Base-by-base conservation (phyloP, 2,329 filamentous ascomycete genomes). In the Chaetomiaceae sp. region DNA sequence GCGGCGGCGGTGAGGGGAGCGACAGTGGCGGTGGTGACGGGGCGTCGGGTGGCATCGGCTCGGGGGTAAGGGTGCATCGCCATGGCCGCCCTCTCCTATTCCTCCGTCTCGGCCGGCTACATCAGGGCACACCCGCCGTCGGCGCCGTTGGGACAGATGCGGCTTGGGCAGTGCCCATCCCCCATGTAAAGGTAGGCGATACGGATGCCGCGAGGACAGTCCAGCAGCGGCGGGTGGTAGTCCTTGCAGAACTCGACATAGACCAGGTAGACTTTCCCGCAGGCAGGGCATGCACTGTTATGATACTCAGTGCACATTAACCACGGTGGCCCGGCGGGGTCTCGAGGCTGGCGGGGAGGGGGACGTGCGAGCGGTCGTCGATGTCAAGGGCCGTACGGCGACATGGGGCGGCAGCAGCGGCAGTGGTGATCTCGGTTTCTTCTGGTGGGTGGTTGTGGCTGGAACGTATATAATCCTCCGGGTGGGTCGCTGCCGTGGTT, bases 271-370 rank as follows among this genome's bases (percentile, higher is more conserved):
- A 72, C 69, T 68, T 78, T 81, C 70, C 77, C 72, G 72, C 78
- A 82, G 62, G 77, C 78, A 70, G 73, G 75, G 73, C 79, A 82
- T 65, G 73, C 68, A 62, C 35, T 55, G 50, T 75, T 73, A 60
- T 68, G 73, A 68, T 80, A 68, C 75, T 79, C 76, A 65, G 68
- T 74, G 73, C 79, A 82, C 78, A 82, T 82, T 73, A 79, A 80
- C 51, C 48, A 43, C 21, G 50, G 37, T 43, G 48, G 34, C 39
- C 45, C 50, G 37, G 34, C 30, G 37, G 25, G 33, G 30, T 33
- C 17, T 38, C 35, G 31, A 41, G 50, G 49, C 35, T 30, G 35
- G 39, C 39, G n/a, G n/a, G n/a, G n/a, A n/a, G n/a, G n/a, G n/a
- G n/a, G n/a, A n/a, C 41, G 41, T 30, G 53, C 14, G 14, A 23